These are phyloP conservation scores for Colletotrichum gloeosporioides DNA, from an alignment of 2,329 filamentous ascomycete genomes.

Conservation along the genomic window DNA sequence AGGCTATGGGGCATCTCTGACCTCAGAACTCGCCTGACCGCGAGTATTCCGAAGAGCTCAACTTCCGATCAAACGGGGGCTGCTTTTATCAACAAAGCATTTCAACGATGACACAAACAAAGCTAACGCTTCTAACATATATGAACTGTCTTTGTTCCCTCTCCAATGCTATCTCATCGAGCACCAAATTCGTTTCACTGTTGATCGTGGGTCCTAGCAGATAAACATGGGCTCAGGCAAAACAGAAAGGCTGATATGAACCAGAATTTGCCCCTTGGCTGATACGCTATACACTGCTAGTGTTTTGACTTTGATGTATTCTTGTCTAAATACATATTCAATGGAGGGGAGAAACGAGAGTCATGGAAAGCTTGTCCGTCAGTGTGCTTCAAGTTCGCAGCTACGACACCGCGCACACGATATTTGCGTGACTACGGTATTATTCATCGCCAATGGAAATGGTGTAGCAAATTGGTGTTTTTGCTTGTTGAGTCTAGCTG, in stretches of 20 bases:
- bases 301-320: neutral
- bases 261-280: too few relatives aligned
- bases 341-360: neutral
- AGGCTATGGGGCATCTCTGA: neutral
- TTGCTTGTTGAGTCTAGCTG: too few relatives aligned
- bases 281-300: neutral
- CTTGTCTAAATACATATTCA: neutral
- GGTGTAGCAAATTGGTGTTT: too few relatives aligned
- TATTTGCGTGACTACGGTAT: neutral
- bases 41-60: neutral
- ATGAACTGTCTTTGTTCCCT: neutral
- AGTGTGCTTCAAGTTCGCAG: neutral
- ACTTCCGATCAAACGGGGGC: neutral
- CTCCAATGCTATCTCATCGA: accelerated
- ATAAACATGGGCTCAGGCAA: neutral
- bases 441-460: too few relatives aligned
- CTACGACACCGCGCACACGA: neutral
- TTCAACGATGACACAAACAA: neutral
- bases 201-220: neutral
- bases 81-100: neutral
- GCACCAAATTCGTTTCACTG: accelerated
- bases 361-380: neutral
- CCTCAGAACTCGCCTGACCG: neutral
- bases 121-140: accelerated
- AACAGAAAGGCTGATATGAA: neutral